Evolutionary conservation across 257 asterid species (phyloP).

Genomic region (Nicotiana otophora): DNA sequence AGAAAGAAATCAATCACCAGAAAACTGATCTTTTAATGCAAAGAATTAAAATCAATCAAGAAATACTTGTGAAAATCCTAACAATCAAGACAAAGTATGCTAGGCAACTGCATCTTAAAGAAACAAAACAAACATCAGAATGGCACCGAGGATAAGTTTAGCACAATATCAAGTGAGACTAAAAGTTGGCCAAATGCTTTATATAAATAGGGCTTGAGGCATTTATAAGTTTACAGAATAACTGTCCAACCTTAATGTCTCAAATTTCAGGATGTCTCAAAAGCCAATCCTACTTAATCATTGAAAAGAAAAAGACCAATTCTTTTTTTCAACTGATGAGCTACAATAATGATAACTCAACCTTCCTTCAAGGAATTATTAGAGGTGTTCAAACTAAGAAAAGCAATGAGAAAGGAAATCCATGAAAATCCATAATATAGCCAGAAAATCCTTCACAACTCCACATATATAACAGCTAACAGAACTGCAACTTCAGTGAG

Average conservation of each 20-base stretch:
- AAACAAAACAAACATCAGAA: not conserved
- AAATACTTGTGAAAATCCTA: not conserved
- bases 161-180: not conserved
- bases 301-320: not conserved
- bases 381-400: slow-evolving; percentile 1
- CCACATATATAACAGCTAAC: not conserved
- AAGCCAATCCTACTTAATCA: not conserved
- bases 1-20: not conserved
- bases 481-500: not conserved
- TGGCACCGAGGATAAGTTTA: not conserved
- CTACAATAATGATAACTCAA: not conserved
- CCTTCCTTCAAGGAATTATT: not conserved
- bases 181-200: not conserved
- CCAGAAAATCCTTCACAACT: not conserved
- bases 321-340: not conserved
- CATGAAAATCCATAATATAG: not conserved
- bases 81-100: not conserved
- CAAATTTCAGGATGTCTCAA: slow-evolving; percentile 3
- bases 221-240: not conserved
- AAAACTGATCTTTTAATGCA: not conserved
- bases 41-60: not conserved
- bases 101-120: not conserved
- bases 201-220: not conserved
- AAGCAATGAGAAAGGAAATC: not conserved
- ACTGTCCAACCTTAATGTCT: not conserved